Percentiles rank a stretch among this genome's conserved stretches.
phyloP scores from a whole-genome alignment of 202 grass and related monocot species.

The Cymbopogon flexuosus region DNA sequence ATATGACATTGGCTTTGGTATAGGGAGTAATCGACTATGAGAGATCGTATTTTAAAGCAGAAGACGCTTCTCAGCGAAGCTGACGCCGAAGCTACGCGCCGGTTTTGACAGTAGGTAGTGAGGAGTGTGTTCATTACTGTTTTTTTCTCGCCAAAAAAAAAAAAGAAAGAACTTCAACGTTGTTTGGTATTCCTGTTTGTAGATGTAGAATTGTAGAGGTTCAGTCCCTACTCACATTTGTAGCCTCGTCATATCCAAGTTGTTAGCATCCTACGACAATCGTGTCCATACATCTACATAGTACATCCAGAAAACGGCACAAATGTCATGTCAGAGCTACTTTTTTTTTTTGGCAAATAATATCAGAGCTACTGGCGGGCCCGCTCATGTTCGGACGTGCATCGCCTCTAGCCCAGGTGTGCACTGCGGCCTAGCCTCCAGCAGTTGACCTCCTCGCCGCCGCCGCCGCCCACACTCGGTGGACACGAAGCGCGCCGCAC shows the following conservation, averaged over 20 bases:
- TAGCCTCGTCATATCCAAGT: not conserved
- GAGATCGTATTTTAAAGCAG: constrained; percentile 42
- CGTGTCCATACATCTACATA: not conserved
- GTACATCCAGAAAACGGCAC: too few relatives aligned
- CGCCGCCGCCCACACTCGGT: not conserved
- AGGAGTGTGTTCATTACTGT: not conserved
- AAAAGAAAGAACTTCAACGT: not conserved
- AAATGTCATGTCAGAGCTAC: too few relatives aligned
- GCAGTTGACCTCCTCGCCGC: not conserved
- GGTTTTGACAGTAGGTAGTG: not conserved
- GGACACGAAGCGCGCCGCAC: not conserved
- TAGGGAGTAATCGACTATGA: constrained; percentile 62
- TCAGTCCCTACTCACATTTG: not conserved
- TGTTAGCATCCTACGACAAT: not conserved
- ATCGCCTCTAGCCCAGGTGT: not conserved
- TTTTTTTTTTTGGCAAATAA: not conserved
- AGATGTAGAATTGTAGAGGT: not conserved
- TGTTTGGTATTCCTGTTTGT: not conserved
- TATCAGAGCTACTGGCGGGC: not conserved
- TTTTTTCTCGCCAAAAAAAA: not conserved
- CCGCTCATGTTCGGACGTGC: not conserved
- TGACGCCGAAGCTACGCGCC: not conserved
- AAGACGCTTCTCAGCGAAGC: not conserved
- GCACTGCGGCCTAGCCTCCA: not conserved
- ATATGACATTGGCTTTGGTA: constrained; percentile 2